A percentile compares a stretch with the other conserved stretches of the same genome.
Evolutionary conservation across 805 yeast genomes (phyloP).

Genomic region (Sugiyamaella qingdaonensis): DNA sequence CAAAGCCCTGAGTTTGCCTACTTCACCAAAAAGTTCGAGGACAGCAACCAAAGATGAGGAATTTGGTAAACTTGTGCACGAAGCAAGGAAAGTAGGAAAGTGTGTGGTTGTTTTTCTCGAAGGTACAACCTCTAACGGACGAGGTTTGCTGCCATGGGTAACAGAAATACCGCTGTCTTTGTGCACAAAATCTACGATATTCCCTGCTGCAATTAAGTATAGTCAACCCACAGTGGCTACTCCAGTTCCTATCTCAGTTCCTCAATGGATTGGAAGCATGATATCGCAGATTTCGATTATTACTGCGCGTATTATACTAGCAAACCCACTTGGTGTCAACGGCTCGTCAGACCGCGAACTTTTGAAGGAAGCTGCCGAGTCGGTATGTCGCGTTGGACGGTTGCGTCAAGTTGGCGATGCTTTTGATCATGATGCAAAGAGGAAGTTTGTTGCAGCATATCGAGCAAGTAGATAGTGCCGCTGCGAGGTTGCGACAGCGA

Average conservation of each 20-base stretch:
- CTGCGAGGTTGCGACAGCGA: neutral
- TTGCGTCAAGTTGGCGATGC: slow-evolving; percentile 46
- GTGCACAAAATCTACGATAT: slow-evolving; percentile 20
- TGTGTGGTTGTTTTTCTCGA: slow-evolving; percentile 61
- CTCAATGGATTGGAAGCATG: slow-evolving; percentile 27
- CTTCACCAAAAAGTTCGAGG: neutral
- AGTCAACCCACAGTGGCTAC: slow-evolving; percentile 31
- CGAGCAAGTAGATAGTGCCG: slow-evolving; percentile 19
- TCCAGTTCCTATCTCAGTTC: slow-evolving; percentile 32
- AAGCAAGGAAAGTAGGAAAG: slow-evolving; percentile 36
- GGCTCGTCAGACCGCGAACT: slow-evolving; percentile 13
- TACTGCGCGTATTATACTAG: slow-evolving; percentile 27
- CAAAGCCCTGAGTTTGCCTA: slow-evolving; percentile 22
- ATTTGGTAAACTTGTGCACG: slow-evolving; percentile 17
- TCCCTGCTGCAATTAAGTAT: slow-evolving; percentile 32
- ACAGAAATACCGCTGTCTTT: slow-evolving; percentile 22
- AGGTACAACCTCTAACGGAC: slow-evolving; percentile 84
- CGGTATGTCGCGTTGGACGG: slow-evolving; percentile 40
- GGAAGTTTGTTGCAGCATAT: slow-evolving; percentile 39
- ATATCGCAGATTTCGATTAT: slow-evolving; percentile 24
- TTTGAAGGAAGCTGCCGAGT: slow-evolving; percentile 22
- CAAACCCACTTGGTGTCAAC: slow-evolving; percentile 24
- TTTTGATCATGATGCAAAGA: slow-evolving; percentile 42
- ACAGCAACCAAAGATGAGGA: neutral
- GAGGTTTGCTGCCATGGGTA: slow-evolving; percentile 60